Conservation (phyloP, 176 grass and related monocot species). For the Avena atlantica region DNA sequence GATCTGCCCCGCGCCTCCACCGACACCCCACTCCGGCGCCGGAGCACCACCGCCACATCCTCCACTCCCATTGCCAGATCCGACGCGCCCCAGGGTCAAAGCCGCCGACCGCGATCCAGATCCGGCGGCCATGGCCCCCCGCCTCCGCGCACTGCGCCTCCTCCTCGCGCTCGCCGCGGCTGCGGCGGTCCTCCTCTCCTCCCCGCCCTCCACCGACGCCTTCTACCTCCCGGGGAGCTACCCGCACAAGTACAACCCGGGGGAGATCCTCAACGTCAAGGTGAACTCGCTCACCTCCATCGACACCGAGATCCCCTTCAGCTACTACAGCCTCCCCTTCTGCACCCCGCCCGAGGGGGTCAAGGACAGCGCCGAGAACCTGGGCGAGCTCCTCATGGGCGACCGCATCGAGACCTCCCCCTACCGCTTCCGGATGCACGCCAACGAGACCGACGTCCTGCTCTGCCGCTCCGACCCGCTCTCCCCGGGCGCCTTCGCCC, state of each 20-base stretch:
- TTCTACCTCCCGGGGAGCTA: constrained; percentile 87
- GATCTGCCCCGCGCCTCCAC: not conserved
- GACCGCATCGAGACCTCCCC: constrained; percentile 87
- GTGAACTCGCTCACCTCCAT: constrained; percentile 90
- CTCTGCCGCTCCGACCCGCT: constrained; percentile 64
- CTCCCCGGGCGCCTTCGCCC: constrained; percentile 41
- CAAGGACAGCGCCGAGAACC: constrained; percentile 88
- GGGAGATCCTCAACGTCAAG: constrained; percentile 60
- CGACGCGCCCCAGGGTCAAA: too few species aligned
- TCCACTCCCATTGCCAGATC: constrained; percentile 16
- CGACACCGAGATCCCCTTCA: constrained; percentile 78
- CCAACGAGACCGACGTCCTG: constrained; percentile 67
- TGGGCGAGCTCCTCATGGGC: constrained; percentile 83
- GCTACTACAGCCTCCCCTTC: constrained; percentile 86
- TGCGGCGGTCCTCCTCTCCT: not conserved
- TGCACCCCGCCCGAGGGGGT: constrained; percentile 61
- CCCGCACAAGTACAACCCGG: constrained; percentile 69
- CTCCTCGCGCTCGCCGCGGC: not conserved
- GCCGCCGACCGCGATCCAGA: constrained; percentile 42
- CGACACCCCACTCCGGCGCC: not conserved
- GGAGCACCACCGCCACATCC: not conserved
- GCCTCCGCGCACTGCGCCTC: constrained; percentile 12
- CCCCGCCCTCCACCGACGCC: constrained; percentile 10
- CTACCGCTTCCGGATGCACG: constrained; percentile 74
- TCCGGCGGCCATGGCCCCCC: constrained; percentile 48